Conservation (phyloP, 2,329 filamentous ascomycete genomes). For the Botrytis hyacinthi region DNA sequence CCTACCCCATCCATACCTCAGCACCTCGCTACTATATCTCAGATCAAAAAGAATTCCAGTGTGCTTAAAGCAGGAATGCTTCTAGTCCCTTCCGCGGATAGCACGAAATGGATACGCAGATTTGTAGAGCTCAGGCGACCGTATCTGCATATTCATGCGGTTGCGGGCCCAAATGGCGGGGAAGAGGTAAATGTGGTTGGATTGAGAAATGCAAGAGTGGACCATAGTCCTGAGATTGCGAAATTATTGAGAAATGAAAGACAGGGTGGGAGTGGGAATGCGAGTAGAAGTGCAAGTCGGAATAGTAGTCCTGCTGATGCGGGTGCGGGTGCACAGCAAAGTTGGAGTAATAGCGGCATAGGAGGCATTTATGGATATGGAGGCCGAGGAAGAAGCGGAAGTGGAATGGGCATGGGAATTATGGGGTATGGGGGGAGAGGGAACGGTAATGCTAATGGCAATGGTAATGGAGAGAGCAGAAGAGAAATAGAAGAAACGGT, state of each 20-base stretch:
- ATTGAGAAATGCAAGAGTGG: slow-evolving; percentile 83
- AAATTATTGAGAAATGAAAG: slow-evolving; percentile 55
- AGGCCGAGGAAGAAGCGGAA: slow-evolving; percentile 2
- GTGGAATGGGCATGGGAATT: background rate
- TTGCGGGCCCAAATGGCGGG: slow-evolving; percentile 60
- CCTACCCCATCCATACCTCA: slow-evolving; percentile 44
- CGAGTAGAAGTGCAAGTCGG: background rate
- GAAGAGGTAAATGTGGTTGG: slow-evolving; percentile 91
- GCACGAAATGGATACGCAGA: slow-evolving; percentile 82
- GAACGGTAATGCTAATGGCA: slow-evolving; percentile 11
- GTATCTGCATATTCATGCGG: slow-evolving; percentile 86
- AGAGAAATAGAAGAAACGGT: slow-evolving; percentile 48
- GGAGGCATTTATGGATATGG: slow-evolving; percentile 13
- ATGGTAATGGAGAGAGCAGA: slow-evolving; percentile 35
- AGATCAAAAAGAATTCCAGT: slow-evolving; percentile 75
- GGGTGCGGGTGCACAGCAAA: background rate
- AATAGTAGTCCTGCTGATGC: background rate
- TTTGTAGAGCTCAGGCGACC: slow-evolving; percentile 90
- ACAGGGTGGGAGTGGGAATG: slow-evolving; percentile 24
- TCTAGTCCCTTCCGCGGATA: slow-evolving; percentile 77
- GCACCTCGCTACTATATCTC: slow-evolving; percentile 73
- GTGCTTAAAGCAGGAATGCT: slow-evolving; percentile 86
- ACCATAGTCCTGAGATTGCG: slow-evolving; percentile 85
- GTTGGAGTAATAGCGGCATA: slow-evolving; percentile 36
- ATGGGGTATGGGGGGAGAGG: slow-evolving; percentile 1